These are phyloP conservation scores for Colletotrichum liaoningense DNA, from an alignment of 2,329 filamentous ascomycete genomes.

Conservation along the genomic window DNA sequence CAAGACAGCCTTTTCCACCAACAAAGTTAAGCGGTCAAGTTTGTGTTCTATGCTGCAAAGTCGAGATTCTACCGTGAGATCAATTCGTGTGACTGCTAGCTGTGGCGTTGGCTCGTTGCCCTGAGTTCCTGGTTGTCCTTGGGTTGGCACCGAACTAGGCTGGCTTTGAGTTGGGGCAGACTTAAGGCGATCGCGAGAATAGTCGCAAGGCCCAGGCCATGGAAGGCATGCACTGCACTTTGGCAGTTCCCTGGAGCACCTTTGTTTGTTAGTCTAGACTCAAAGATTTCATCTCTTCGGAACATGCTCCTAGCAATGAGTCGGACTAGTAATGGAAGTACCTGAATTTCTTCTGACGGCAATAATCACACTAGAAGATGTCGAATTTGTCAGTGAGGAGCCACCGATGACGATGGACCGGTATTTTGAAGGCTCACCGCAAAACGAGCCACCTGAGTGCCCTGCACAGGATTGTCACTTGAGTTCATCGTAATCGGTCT, in stretches of 20 bases:
- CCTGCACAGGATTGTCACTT: not conserved
- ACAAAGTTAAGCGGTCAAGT: too few species aligned
- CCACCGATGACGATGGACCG: not conserved
- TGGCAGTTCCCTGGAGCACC: constrained; percentile 22
- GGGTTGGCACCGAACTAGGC: not conserved
- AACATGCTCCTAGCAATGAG: too few species aligned
- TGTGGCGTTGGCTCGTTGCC: too few species aligned
- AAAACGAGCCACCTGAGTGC: not conserved
- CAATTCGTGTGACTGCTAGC: too few species aligned
- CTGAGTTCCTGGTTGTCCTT: too few species aligned
- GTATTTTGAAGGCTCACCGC: not conserved
- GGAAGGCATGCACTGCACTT: constrained; percentile 22
- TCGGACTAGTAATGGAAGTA: not conserved
- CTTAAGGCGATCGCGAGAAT: constrained; percentile 7
- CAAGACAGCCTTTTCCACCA: too few species aligned
- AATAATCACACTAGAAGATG: constrained; percentile 2
- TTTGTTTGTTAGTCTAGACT: not conserved
- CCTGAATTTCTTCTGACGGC: constrained; percentile 24
- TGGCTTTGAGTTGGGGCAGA: not conserved
- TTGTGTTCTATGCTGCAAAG: too few species aligned
- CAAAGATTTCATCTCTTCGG: too few species aligned
- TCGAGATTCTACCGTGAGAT: too few species aligned
- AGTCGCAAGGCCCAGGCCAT: constrained; percentile 12
- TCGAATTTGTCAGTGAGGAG: not conserved
- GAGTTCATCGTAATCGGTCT: not conserved